Conservation (phyloP, 2,329 filamentous ascomycete genomes). For the Cryphonectria parasitica region DNA sequence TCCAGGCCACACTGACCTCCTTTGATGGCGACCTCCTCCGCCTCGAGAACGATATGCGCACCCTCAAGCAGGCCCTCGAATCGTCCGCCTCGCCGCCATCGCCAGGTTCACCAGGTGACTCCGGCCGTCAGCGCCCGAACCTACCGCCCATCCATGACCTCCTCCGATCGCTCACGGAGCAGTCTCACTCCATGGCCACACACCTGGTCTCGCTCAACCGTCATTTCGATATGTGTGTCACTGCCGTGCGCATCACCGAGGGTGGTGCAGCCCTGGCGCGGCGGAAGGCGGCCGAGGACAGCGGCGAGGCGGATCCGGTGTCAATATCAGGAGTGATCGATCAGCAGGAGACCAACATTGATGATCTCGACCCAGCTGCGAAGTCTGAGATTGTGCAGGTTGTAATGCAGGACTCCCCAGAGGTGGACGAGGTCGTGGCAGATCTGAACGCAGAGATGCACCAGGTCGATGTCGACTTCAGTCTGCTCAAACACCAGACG, state of each 20-base stretch:
- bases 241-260: constrained; percentile 77
- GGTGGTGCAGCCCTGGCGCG: constrained; percentile 42
- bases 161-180: constrained; percentile 67
- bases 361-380: constrained; percentile 72
- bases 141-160: constrained; percentile 51
- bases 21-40: constrained; percentile 77
- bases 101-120: constrained; percentile 39
- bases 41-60: constrained; percentile 75
- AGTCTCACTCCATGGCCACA: constrained; percentile 82
- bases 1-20: constrained; percentile 64
- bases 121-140: constrained; percentile 39
- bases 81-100: constrained; percentile 43
- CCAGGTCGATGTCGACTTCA: constrained; percentile 75
- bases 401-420: constrained; percentile 70
- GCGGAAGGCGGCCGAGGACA: constrained; percentile 68
- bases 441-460: constrained; percentile 76
- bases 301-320: constrained; percentile 46
- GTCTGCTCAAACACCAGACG: constrained; percentile 65
- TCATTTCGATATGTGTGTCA: constrained; percentile 93
- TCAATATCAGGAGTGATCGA: constrained; percentile 71
- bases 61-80: constrained; percentile 61
- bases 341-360: constrained; percentile 55
- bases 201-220: constrained; percentile 78
- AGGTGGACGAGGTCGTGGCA: constrained; percentile 68
- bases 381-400: constrained; percentile 82